Evolutionary conservation across 148 eudicot genomes (phyloP).

Genomic region (Cornus controversa): DNA sequence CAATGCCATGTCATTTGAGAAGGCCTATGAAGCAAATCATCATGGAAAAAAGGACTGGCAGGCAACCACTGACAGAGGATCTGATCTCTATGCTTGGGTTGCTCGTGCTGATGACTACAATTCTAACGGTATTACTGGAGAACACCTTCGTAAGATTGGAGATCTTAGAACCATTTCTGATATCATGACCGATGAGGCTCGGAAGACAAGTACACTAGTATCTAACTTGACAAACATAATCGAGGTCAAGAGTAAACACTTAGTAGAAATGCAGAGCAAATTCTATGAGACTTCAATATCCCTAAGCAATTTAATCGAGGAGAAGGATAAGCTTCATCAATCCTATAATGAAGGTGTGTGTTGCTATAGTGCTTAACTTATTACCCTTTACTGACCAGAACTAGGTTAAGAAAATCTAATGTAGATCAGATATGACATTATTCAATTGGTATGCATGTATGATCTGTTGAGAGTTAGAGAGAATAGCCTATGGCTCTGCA

Average conservation of each 20-base stretch:
- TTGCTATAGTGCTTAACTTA: neutral
- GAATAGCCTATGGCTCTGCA: neutral
- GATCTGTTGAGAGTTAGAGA: neutral
- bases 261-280: conserved; percentile 55
- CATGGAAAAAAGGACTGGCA: conserved; percentile 89
- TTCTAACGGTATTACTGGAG: conserved; percentile 64
- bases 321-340: conserved; percentile 83
- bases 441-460: too few relatives aligned
- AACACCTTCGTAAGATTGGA: conserved; percentile 74
- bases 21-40: conserved; percentile 71
- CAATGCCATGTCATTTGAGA: conserved; percentile 89
- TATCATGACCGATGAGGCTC: conserved; percentile 65
- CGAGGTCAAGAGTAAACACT: conserved; percentile 57
- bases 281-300: conserved; percentile 53
- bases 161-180: conserved; percentile 80
- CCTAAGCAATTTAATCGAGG: conserved; percentile 49
- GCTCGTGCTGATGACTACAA: conserved; percentile 95
- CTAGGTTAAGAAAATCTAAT: too few relatives aligned
- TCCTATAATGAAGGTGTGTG: conserved; percentile 72
- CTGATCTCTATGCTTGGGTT: conserved; percentile 89
- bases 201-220: conserved; percentile 68
- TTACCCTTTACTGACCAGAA: neutral
- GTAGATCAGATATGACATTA: too few relatives aligned
- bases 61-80: conserved; percentile 38
- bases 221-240: conserved; percentile 60